Conservation (phyloP, 2,329 filamentous ascomycete genomes). For the Ceratocystis alfenasii region DNA sequence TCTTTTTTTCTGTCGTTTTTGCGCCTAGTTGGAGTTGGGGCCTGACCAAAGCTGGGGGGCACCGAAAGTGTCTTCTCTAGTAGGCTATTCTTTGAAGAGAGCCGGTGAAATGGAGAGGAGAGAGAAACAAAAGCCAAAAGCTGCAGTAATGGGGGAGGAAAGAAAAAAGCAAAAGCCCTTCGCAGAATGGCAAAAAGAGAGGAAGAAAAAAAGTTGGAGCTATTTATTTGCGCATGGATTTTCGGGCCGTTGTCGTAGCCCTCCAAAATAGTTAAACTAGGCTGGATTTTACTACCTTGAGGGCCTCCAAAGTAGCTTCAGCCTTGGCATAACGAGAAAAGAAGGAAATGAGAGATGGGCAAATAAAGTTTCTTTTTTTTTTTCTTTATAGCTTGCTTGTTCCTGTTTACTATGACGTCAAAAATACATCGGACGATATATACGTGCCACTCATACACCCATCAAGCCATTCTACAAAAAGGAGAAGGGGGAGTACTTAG, state of each 20-base stretch:
- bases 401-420: too few species aligned
- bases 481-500: too few species aligned
- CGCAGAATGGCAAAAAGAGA: neutral
- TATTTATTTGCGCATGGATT: constrained; percentile 7
- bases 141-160: neutral
- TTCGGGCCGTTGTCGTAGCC: constrained; percentile 7
- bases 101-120: neutral
- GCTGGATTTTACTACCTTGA: neutral
- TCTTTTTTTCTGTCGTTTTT: neutral
- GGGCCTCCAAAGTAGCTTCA: neutral
- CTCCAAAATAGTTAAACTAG: neutral
- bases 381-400: too few species aligned
- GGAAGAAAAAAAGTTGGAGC: constrained; percentile 6
- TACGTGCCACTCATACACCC: too few species aligned
- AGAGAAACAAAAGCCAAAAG: neutral
- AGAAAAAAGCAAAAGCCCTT: neutral
- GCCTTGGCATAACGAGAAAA: neutral
- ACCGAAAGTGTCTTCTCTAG: neutral
- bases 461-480: too few species aligned
- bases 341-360: too few species aligned
- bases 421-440: too few species aligned
- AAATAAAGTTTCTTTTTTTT: too few species aligned
- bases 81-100: neutral
- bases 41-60: neutral
- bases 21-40: neutral